Evolutionary conservation across 1,139 yeast genomes (phyloP).

Genomic region (Debaryomyces sp.): DNA sequence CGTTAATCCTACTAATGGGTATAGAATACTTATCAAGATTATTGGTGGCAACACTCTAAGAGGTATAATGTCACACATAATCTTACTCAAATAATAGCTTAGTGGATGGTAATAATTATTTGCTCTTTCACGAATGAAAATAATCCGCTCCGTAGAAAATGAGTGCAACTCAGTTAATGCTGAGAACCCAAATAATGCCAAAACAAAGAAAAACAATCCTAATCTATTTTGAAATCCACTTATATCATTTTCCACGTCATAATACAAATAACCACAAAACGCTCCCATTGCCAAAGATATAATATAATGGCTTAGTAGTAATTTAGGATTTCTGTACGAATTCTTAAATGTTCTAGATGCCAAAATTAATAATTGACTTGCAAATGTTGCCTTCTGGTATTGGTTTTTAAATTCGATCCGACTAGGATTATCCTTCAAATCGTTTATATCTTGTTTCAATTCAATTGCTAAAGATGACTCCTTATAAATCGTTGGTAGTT

Average conservation of each 20-base stretch:
- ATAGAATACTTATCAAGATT: conserved; percentile 77
- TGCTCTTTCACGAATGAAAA: conserved; percentile 89
- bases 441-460: conserved; percentile 50
- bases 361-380: conserved; percentile 66
- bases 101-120: conserved; percentile 89
- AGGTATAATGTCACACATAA: conserved; percentile 87
- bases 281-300: conserved; percentile 75
- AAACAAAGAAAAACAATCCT: conserved; percentile 86
- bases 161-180: conserved; percentile 89
- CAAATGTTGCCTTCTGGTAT: conserved; percentile 56
- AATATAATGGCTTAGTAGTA: conserved; percentile 79
- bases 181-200: conserved; percentile 92
- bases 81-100: conserved; percentile 82
- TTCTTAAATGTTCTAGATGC: conserved; percentile 90
- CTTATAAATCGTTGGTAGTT: conserved; percentile 44
- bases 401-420: conserved; percentile 39
- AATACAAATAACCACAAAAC: conserved; percentile 86
- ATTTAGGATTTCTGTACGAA: conserved; percentile 86
- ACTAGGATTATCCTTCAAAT: conserved; percentile 31
- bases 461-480: conserved; percentile 55
- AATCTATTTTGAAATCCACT: conserved; percentile 95
- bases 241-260: conserved; percentile 80
- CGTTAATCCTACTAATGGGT: conserved; percentile 88
- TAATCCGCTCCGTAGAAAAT: conserved; percentile 83
- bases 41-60: conserved; percentile 89